phyloP scores from a whole-genome alignment of 768 basidiomycete species.

The Tricholoma furcatifolium region DNA sequence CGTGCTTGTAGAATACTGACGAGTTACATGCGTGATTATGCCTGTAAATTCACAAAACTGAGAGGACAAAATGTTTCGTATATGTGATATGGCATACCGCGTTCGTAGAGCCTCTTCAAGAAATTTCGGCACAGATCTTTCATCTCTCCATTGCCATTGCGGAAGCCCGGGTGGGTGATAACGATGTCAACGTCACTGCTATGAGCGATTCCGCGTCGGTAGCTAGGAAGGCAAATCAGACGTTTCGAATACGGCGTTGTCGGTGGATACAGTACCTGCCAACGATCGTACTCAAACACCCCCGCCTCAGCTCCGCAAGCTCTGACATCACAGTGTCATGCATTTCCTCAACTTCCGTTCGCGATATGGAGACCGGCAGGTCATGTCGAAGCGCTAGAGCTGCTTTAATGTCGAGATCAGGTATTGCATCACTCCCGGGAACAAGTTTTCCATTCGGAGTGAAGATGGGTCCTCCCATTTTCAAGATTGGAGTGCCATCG shows the following conservation, averaged over 20 bases:
- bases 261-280: constrained; percentile 61
- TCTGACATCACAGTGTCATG: constrained; percentile 65
- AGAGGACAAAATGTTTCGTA: neutral
- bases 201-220: constrained; percentile 77
- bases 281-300: constrained; percentile 72
- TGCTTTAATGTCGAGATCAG: constrained; percentile 48
- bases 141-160: constrained; percentile 43
- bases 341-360: constrained; percentile 79
- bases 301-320: constrained; percentile 57
- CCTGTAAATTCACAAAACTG: constrained; percentile 34
- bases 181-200: constrained; percentile 92
- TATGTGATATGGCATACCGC: constrained; percentile 38
- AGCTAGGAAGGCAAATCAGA: constrained; percentile 41
- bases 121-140: constrained; percentile 63
- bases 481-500: neutral
- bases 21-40: constrained; percentile 80
- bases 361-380: constrained; percentile 54
- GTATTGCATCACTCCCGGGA: constrained; percentile 16
- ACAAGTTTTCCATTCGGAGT: constrained; percentile 32
- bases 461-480: constrained; percentile 20
- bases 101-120: constrained; percentile 52
- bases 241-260: neutral
- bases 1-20: constrained; percentile 46
- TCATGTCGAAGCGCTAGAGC: constrained; percentile 61
- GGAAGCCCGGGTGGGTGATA: constrained; percentile 65